Evolutionary conservation across 306 rosid genomes (phyloP), one percentile per base, ranked within the genome.

Genomic region (Vigna mungo): DNA sequence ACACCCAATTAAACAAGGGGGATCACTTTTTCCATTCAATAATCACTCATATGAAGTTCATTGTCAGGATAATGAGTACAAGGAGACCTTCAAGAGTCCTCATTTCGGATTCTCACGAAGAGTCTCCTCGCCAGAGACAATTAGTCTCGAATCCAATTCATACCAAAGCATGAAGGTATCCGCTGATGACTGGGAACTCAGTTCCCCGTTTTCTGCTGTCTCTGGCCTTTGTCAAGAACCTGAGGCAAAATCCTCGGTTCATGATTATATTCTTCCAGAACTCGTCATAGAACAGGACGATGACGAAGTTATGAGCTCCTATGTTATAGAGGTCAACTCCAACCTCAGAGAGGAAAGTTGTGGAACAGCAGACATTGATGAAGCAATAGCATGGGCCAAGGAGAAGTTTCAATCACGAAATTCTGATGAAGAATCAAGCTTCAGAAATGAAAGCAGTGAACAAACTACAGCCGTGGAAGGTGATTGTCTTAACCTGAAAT

Each of bases 371-470:
- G 87, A 80, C 61, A 85, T 95, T 41, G 96, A 95, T 68, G 98
- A 95, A 61, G 97, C 96, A 58, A 92, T 95, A 81, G 98, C 98
- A 60, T 95, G 98, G 98, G 97, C 93, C 20, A 92, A 92, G 80
- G 94, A 90, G 82, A 95, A 72, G 88, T 92, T 83, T 67, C 95
- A 88, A 52, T 80, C 90, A 25, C 84, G 71, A 0, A 82, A 68
- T 37, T 82, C 88, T 23, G 88, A 90, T 81, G 88, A 84, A 82
- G 89, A 89, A 75, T 74, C 80, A 52, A 82, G 56, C 54, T 54
- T n/a, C 63, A 85, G 78, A 84, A 85, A 76, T 15, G 74, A 58
- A 21, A 81, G 80, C 36, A 72, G 68, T 79, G 88, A 82, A 46
- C 83, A 74, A 65, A 77, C 80, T 23, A 27, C 73, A 36, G 90